These are phyloP conservation scores for Gossypium thurberi DNA, from an alignment of 345 rosid species.

Conservation along the genomic window DNA sequence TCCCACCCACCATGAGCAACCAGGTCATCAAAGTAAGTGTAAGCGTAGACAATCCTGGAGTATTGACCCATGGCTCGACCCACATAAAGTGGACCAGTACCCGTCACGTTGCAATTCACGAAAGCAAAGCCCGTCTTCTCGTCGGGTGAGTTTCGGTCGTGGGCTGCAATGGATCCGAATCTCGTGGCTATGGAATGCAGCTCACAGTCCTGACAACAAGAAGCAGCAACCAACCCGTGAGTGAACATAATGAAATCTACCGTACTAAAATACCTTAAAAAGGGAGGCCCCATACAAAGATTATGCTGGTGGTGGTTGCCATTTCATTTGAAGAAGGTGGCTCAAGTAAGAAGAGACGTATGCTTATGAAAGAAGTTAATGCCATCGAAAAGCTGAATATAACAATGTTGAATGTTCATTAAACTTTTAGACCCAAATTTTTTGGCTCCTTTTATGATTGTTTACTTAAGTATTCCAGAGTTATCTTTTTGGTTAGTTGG, in stretches of 20 bases:
- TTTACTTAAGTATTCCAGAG: background rate
- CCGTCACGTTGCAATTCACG: slow-evolving; percentile 67
- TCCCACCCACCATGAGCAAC: slow-evolving; percentile 99
- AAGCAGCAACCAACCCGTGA: background rate
- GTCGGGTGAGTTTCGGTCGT: slow-evolving; percentile 63
- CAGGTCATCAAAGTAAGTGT: slow-evolving; percentile 74
- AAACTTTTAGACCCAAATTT: too few relatives aligned
- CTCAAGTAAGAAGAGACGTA: background rate
- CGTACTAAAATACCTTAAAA: background rate
- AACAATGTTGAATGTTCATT: background rate
- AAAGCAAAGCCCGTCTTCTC: slow-evolving; percentile 94
- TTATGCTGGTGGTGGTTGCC: background rate
- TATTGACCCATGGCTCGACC: slow-evolving; percentile 98
- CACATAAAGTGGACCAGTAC: slow-evolving; percentile 70
- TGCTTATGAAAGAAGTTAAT: background rate
- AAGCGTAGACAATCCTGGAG: slow-evolving; percentile 84
- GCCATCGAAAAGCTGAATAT: background rate
- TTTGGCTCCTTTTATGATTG: too few relatives aligned
- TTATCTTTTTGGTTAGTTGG: slow-evolving; percentile 9
- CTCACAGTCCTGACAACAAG: slow-evolving; percentile 60
- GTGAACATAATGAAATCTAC: background rate
- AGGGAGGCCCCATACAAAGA: background rate
- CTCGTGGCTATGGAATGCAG: slow-evolving; percentile 83
- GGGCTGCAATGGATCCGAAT: slow-evolving; percentile 94
- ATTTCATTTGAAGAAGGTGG: background rate